phyloP scores from a whole-genome alignment of 2,329 filamentous ascomycete genomes.

The Thelonectria blattea region DNA sequence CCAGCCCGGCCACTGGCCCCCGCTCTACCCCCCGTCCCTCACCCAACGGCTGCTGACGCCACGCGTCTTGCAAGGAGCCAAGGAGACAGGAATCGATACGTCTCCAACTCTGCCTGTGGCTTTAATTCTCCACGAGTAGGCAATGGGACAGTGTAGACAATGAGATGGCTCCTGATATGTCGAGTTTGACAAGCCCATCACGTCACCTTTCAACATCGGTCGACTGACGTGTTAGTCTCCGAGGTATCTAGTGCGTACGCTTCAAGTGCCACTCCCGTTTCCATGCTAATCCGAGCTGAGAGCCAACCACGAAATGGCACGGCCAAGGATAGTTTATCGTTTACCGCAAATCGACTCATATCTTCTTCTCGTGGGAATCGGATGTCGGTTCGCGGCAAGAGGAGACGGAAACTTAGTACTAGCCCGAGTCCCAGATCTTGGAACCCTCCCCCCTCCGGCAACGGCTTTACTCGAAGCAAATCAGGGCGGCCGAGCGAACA shows the following conservation, averaged over 20 bases:
- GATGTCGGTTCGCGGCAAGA: conserved; percentile 8
- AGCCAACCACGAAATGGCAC: background rate
- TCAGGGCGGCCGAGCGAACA: conserved; percentile 29
- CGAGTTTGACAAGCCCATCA: conserved; percentile 24
- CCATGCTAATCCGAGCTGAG: background rate
- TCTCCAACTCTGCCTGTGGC: conserved; percentile 22
- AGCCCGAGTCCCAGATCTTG: conserved; percentile 28
- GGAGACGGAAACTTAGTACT: conserved; percentile 7
- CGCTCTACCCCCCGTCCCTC: conserved; percentile 26
- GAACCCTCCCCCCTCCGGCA: conserved; percentile 17
- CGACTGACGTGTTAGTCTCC: conserved; percentile 7
- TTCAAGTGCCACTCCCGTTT: background rate
- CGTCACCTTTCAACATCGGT: conserved; percentile 14
- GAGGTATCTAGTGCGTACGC: background rate
- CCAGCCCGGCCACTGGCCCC: conserved; percentile 26
- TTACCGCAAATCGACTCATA: conserved; percentile 1
- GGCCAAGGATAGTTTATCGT: background rate
- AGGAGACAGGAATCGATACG: conserved; percentile 33
- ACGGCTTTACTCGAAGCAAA: conserved; percentile 20
- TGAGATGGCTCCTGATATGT: conserved; percentile 9
- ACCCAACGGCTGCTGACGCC: conserved; percentile 38
- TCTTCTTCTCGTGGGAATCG: conserved; percentile 8
- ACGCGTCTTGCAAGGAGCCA: conserved; percentile 37
- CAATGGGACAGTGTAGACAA: conserved; percentile 22
- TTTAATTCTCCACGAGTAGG: conserved; percentile 35